A percentile compares a stretch with the other conserved stretches of the same genome.
These are phyloP conservation scores for Camellia granthamiana DNA, from an alignment of 148 eudicot species.

Conservation along the genomic window DNA sequence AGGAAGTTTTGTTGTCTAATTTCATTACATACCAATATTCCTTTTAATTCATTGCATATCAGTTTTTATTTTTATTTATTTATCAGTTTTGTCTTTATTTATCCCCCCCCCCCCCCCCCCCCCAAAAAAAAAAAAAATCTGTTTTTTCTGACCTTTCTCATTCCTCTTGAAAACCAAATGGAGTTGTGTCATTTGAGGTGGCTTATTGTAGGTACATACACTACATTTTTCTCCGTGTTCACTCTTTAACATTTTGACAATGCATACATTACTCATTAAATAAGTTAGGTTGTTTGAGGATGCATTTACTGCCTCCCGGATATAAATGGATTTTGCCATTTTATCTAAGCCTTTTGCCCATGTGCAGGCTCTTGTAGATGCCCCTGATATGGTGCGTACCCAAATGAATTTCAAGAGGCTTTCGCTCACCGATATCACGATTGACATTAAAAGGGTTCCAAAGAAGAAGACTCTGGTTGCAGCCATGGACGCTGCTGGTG, in stretches of 20 bases:
- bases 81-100: no score
- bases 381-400: conserved; percentile 57
- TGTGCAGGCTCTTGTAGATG: conserved; percentile 51
- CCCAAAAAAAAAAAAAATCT: no score
- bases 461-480: conserved; percentile 42
- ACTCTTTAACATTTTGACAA: no score
- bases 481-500: conserved; percentile 54
- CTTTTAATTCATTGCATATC: neutral
- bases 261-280: neutral
- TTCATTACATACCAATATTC: neutral
- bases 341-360: neutral
- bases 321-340: neutral
- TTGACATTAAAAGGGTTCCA: conserved; percentile 47
- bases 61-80: no score
- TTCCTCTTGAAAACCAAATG: neutral
- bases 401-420: conserved; percentile 67
- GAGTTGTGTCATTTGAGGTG: neutral
- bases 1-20: neutral
- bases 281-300: neutral
- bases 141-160: neutral
- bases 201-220: neutral
- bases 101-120: no score
- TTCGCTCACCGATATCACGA: conserved; percentile 49
- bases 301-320: neutral
- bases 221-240: neutral